A percentile compares a stretch with the other conserved stretches of the same genome.
Evolutionary conservation across 1,284 basidiomycete species (phyloP).

Genomic region (Ganoderma boninense): DNA sequence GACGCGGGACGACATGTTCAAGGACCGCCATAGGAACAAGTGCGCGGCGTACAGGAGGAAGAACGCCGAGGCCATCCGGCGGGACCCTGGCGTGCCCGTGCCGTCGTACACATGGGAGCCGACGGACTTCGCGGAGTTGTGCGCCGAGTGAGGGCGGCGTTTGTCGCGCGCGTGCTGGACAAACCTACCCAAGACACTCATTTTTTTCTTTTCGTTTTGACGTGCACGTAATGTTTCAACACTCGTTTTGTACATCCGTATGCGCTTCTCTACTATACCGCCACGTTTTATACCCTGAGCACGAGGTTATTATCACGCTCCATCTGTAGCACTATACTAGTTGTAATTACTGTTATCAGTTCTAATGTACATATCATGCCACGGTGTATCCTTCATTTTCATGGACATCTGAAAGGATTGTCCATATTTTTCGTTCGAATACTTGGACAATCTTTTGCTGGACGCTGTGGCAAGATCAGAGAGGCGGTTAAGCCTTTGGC

Average conservation of each 20-base stretch:
- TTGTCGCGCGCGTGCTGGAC: neutral
- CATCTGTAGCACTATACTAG: neutral
- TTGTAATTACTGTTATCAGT: neutral
- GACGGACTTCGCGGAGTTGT: neutral
- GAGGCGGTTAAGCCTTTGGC: constrained; percentile 2
- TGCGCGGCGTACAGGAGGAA: neutral
- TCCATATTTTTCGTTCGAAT: too few species aligned
- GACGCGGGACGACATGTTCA: neutral
- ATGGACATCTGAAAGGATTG: neutral
- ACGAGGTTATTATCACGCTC: neutral
- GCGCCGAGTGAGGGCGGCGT: neutral
- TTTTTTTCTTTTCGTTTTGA: too few species aligned
- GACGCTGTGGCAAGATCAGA: neutral
- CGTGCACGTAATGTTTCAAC: neutral
- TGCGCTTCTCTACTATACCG: neutral
- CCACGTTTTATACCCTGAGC: neutral
- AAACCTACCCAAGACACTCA: too few species aligned
- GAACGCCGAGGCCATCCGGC: neutral
- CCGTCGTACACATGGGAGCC: neutral
- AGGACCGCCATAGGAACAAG: neutral
- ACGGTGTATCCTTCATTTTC: neutral
- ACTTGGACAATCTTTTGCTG: neutral
- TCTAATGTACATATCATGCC: neutral
- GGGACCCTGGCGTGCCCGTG: neutral
- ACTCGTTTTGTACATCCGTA: neutral